Evolutionary conservation across 225 moss, liverwort and hornwort genomes (phyloP).

Genomic region (Rhytidiadelphus loreus): DNA sequence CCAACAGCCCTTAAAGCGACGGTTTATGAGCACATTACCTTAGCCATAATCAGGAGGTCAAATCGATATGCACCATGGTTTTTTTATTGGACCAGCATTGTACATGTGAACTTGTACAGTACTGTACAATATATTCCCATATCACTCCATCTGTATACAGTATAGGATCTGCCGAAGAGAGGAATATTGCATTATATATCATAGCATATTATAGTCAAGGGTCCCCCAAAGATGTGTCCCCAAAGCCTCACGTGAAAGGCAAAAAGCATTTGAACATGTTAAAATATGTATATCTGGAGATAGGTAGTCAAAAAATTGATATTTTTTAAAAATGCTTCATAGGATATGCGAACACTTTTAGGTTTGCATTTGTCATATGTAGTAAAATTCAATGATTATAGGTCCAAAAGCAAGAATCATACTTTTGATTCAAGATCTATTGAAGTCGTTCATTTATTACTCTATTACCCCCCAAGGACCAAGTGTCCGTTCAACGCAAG

Average conservation of each 20-base stretch:
- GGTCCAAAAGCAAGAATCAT: neutral
- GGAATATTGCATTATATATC: too few species aligned
- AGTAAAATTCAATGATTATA: neutral
- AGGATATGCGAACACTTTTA: neutral
- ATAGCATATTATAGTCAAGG: too few species aligned
- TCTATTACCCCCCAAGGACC: neutral
- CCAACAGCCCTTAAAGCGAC: too few species aligned
- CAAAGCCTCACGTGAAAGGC: neutral
- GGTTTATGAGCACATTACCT: too few species aligned
- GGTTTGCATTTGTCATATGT: too few species aligned
- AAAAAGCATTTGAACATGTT: neutral
- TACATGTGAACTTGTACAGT: neutral
- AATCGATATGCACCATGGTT: too few species aligned
- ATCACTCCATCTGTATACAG: neutral
- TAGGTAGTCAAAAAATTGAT: neutral
- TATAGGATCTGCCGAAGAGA: too few species aligned
- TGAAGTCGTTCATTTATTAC: neutral
- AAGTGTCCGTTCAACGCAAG: fast-evolving
- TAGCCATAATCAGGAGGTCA: too few species aligned
- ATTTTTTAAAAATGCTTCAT: neutral
- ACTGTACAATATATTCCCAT: too few species aligned
- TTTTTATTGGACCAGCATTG: neutral
- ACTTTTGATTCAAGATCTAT: neutral
- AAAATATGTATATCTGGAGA: neutral
- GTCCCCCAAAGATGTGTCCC: too few species aligned